Conservation (phyloP, 352 stramenopile species). For the Phytophthora syringae region DNA sequence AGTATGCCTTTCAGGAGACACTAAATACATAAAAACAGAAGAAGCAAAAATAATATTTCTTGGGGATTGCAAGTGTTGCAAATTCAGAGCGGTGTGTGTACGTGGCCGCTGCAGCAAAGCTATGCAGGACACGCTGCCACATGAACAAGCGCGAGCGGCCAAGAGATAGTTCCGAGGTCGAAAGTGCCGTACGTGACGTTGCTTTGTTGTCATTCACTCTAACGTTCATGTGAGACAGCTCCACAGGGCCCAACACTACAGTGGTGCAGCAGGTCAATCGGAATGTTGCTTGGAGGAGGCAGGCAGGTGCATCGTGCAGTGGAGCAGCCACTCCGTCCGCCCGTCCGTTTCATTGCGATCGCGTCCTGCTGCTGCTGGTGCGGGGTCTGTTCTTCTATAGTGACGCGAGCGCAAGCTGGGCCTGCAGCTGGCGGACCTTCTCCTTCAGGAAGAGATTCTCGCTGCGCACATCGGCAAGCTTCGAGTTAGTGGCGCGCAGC, state of each 20-base stretch:
- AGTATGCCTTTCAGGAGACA: too few species aligned
- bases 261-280: constrained; percentile 3
- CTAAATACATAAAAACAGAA: too few species aligned
- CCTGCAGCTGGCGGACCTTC: constrained; percentile 69
- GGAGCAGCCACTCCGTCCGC: constrained; percentile 23
- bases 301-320: constrained; percentile 6
- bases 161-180: constrained; percentile 18
- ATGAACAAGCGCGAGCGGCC: constrained; percentile 11
- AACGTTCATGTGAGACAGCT: constrained; percentile 14
- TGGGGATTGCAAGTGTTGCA: too few species aligned
- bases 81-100: constrained; percentile 1
- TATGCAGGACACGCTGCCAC: neutral
- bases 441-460: constrained; percentile 70
- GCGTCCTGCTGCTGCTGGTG: constrained; percentile 10
- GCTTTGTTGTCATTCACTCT: constrained; percentile 14
- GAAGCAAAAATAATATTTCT: too few species aligned
- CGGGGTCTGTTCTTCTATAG: constrained; percentile 45
- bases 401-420: constrained; percentile 58
- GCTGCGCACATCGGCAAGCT: constrained; percentile 52
- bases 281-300: constrained; percentile 25
- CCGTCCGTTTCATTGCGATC: constrained; percentile 36
- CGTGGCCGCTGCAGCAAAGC: neutral
- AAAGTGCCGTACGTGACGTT: neutral
- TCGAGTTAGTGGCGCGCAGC: constrained; percentile 52
- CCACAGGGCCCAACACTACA: constrained; percentile 24